Percentiles rank a stretch among this genome's conserved stretches.
These are phyloP conservation scores for Cercospora beticola DNA, from an alignment of 2,329 filamentous ascomycete genomes.

Conservation along the genomic window DNA sequence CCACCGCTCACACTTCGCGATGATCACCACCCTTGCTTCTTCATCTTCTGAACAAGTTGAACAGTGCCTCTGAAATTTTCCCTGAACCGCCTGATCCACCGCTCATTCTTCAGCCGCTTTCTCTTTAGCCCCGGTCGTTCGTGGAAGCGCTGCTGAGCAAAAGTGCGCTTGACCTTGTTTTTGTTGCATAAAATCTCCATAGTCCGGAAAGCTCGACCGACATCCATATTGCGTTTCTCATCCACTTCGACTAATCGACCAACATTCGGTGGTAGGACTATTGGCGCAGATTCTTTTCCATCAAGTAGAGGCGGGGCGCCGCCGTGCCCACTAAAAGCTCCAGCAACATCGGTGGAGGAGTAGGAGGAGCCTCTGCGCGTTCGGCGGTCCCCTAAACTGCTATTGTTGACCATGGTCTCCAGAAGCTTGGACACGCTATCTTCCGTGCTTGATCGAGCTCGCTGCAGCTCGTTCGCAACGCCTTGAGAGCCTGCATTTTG, in stretches of 20 bases:
- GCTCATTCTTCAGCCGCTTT: slow-evolving; percentile 69
- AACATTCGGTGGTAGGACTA: slow-evolving; percentile 41
- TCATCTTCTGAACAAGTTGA: slow-evolving; percentile 65
- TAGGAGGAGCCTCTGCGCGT: not conserved
- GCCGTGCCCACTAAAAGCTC: not conserved
- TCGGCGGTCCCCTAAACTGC: not conserved
- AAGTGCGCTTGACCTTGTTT: slow-evolving; percentile 62
- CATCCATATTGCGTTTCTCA: slow-evolving; percentile 41
- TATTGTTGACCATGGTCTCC: slow-evolving; percentile 6
- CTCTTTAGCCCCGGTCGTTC: slow-evolving; percentile 73
- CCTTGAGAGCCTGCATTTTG: slow-evolving; percentile 18
- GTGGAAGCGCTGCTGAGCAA: slow-evolving; percentile 64
- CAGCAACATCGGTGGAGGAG: not conserved
- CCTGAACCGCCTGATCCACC: slow-evolving; percentile 70
- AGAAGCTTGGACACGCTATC: slow-evolving; percentile 24
- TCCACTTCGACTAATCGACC: slow-evolving; percentile 45
- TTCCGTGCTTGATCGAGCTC: not conserved
- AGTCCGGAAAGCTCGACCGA: slow-evolving; percentile 49
- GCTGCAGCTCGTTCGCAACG: slow-evolving; percentile 12
- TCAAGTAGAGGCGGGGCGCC: not conserved
- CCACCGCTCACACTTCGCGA: not conserved
- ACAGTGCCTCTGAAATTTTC: slow-evolving; percentile 65
- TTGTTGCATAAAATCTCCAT: slow-evolving; percentile 47
- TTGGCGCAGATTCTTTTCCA: slow-evolving; percentile 15
- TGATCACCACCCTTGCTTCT: slow-evolving; percentile 71